phyloP scores from a whole-genome alignment of 2,329 filamentous ascomycete genomes.

The Cladosporium sp. region DNA sequence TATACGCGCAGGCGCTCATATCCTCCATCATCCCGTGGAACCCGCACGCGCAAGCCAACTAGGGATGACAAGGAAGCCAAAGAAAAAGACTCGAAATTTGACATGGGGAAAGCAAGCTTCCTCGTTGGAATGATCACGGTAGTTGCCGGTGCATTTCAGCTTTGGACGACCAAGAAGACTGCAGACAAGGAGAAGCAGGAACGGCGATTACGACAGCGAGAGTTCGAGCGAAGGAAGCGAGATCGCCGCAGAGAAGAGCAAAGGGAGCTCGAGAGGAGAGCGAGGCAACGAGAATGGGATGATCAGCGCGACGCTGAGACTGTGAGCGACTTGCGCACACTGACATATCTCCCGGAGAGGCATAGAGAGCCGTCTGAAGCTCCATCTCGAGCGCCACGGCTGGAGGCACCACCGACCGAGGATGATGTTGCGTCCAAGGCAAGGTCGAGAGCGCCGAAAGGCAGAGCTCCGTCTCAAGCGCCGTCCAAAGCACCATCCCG shows the following conservation, averaged over 20 bases:
- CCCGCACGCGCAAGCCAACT: constrained; percentile 3
- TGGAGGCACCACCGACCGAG: constrained; percentile 1
- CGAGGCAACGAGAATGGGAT: constrained; percentile 8
- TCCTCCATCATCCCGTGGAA: constrained; percentile 7
- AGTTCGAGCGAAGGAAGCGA: constrained; percentile 14
- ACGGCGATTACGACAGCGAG: constrained; percentile 5
- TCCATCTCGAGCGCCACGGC: constrained; percentile 5
- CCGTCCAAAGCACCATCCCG: constrained; percentile 1
- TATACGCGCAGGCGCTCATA: constrained; percentile 8
- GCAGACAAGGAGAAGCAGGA: constrained; percentile 14
- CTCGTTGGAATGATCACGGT: constrained; percentile 14
- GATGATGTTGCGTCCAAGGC: constrained; percentile 8
- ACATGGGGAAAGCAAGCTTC: constrained; percentile 13
- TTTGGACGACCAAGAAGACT: constrained; percentile 14
- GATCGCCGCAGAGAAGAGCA: constrained; percentile 14
- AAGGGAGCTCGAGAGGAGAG: constrained; percentile 6
- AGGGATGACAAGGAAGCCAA: not conserved
- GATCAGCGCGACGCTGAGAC: constrained; percentile 6
- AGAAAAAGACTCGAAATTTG: constrained; percentile 13
- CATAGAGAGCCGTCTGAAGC: constrained; percentile 10
- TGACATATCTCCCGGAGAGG: constrained; percentile 11
- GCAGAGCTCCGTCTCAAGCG: constrained; percentile 2
- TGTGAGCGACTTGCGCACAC: constrained; percentile 10
- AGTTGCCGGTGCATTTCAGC: constrained; percentile 14
- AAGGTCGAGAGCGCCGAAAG: constrained; percentile 2